phyloP scores from a whole-genome alignment of 805 yeast genomes.

The Kregervanrija delftensis region DNA sequence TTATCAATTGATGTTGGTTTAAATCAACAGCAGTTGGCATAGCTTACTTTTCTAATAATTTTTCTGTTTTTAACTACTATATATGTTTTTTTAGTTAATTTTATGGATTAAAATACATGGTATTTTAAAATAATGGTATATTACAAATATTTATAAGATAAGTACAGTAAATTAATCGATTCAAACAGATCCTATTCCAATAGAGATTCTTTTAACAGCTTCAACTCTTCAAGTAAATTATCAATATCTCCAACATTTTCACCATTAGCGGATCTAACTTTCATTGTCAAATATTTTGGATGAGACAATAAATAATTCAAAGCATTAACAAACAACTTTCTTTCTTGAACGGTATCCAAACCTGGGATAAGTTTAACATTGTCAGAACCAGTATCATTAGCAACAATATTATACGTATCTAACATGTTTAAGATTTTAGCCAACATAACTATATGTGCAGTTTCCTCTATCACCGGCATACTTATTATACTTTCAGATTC shows the following conservation, averaged over 20 bases:
- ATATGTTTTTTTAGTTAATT: not conserved
- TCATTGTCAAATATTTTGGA: conserved; percentile 72
- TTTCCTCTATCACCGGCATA: conserved; percentile 48
- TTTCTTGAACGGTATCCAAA: conserved; percentile 50
- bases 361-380: conserved; percentile 42
- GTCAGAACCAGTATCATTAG: conserved; percentile 14
- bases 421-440: conserved; percentile 50
- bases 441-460: conserved; percentile 60
- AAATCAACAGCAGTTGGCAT: too few relatives aligned
- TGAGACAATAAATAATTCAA: conserved; percentile 74
- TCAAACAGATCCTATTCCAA: conserved; percentile 11
- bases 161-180: not conserved
- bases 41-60: not conserved
- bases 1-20: not conserved
- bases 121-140: not conserved
- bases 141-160: not conserved
- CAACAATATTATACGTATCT: conserved; percentile 43
- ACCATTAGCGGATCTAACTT: conserved; percentile 53
- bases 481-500: conserved; percentile 43
- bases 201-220: conserved; percentile 42
- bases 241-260: conserved; percentile 41
- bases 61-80: not conserved
- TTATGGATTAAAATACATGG: not conserved
- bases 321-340: conserved; percentile 52
- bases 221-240: conserved; percentile 41